Evolutionary conservation across 2,329 filamentous ascomycete genomes (phyloP), one percentile per base, ranked within the genome.

Genomic region (Cercospora zeina): DNA sequence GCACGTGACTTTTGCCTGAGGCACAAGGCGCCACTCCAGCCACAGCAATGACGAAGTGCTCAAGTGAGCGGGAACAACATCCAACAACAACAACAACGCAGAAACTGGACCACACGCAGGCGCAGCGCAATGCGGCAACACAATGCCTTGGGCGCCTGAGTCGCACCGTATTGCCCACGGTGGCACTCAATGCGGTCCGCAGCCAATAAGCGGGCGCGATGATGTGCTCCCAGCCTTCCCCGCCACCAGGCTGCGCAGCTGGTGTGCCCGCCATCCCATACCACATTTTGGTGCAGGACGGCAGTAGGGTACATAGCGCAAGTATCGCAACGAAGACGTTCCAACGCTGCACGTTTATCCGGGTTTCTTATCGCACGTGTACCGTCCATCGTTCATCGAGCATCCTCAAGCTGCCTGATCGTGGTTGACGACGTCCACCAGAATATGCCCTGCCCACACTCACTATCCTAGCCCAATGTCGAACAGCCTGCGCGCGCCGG

Each of bases 391-490:
- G 45, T 51, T 36, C 31, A 37, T 33, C 49, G 33, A 53, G 6
- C 39, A 45, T 34, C 30, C n/a, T n/a, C n/a, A n/a, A n/a, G n/a
- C n/a, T n/a, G 49, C 14, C n/a, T 1, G 13, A 47, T 47, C 42
- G 42, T 47, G 14, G 21, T 47, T 47, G 42, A 47, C 42, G 42
- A 47, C 42, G 24, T 34, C 30, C 27, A 21, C 31, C 16, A 34
- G 33, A 47, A 31, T 30, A 42, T 47, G 37, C 54, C 36, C 19
- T 31, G 31, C 47, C 34, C 56, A 31, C 45, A 34, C 24, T 51
- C 45, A 39, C 31, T 50, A 33, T 27, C 24, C 3, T 51, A 51
- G 31, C 30, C 59, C 54, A 61, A 64, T 64, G 58, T 58, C 60
- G 57, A 60, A 53, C 49, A 53, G 24, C n/a, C 54, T 62, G 13